Evolutionary conservation across 805 yeast species (phyloP).

Genomic region (Tetrapisispora fleetii): DNA sequence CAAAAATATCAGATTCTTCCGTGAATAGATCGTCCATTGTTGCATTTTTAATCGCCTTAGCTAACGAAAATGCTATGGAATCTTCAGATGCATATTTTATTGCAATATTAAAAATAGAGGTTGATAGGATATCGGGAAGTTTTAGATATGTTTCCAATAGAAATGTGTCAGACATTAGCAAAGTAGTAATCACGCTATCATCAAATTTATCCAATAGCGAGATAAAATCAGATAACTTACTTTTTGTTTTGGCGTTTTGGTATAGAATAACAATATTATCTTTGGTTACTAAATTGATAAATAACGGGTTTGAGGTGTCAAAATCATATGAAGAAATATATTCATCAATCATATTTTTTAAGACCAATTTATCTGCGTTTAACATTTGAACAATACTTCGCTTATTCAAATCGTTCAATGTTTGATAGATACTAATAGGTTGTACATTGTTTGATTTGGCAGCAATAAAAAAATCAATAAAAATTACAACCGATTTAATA

Average conservation of each 20-base stretch:
- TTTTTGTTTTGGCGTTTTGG: slow-evolving; percentile 15
- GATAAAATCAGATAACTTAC: slow-evolving; percentile 15
- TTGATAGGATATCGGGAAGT: slow-evolving; percentile 6
- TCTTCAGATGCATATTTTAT: slow-evolving; percentile 6
- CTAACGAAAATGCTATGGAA: slow-evolving; percentile 8
- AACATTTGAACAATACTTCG: slow-evolving; percentile 11
- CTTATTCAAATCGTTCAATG: slow-evolving; percentile 27
- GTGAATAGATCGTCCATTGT: slow-evolving; percentile 2
- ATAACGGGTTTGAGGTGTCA: slow-evolving; percentile 22
- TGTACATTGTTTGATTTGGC: slow-evolving; percentile 13
- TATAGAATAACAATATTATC: slow-evolving; percentile 31
- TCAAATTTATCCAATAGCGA: slow-evolving; percentile 11
- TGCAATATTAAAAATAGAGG: slow-evolving; percentile 7
- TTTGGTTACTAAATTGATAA: slow-evolving; percentile 25
- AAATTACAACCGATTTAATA: slow-evolving; percentile 6
- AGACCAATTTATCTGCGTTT: slow-evolving; percentile 3
- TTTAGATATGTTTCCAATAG: slow-evolving; percentile 6
- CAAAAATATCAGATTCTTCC: neutral
- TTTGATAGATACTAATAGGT: slow-evolving; percentile 21
- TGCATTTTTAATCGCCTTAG: slow-evolving; percentile 6
- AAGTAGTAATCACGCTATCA: neutral
- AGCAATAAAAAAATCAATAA: slow-evolving; percentile 17
- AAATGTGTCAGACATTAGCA: neutral
- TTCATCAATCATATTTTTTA: slow-evolving; percentile 15
- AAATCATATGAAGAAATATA: slow-evolving; percentile 22